Conservation (phyloP, 2,329 filamentous ascomycete species). For the Thelonectria olida region DNA sequence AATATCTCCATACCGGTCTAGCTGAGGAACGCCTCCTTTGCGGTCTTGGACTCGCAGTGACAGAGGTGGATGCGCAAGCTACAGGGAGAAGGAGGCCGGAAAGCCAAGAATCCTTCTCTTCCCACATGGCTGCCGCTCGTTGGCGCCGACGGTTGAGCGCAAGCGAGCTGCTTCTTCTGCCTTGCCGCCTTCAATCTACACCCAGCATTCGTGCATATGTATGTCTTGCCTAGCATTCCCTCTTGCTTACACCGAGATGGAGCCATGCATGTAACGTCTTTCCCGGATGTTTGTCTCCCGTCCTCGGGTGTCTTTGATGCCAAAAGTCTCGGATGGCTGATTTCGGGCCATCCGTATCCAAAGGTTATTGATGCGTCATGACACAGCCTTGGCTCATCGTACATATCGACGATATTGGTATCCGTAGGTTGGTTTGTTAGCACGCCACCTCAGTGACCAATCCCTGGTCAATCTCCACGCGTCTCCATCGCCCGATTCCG, state of each 20-base stretch:
- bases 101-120: not conserved
- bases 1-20: slow-evolving; percentile 33
- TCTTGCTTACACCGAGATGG: no score
- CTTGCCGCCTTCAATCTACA: not conserved
- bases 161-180: slow-evolving; percentile 2
- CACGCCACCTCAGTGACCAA: slow-evolving; percentile 11
- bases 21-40: not conserved
- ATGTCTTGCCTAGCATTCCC: slow-evolving; percentile 3
- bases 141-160: slow-evolving; percentile 5
- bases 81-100: not conserved
- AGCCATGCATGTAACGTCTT: not conserved
- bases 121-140: slow-evolving; percentile 22
- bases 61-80: slow-evolving; percentile 19
- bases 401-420: no score
- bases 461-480: slow-evolving; percentile 2
- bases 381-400: no score
- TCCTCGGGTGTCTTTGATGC: no score
- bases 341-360: no score
- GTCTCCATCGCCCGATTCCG: not conserved
- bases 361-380: no score
- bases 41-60: not conserved
- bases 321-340: no score
- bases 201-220: no score
- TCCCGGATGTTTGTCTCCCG: not conserved
- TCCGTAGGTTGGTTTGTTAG: slow-evolving; percentile 3